Base-by-base conservation (phyloP, 1,139 yeast genomes). In the Yamadazyma sp. region DNA sequence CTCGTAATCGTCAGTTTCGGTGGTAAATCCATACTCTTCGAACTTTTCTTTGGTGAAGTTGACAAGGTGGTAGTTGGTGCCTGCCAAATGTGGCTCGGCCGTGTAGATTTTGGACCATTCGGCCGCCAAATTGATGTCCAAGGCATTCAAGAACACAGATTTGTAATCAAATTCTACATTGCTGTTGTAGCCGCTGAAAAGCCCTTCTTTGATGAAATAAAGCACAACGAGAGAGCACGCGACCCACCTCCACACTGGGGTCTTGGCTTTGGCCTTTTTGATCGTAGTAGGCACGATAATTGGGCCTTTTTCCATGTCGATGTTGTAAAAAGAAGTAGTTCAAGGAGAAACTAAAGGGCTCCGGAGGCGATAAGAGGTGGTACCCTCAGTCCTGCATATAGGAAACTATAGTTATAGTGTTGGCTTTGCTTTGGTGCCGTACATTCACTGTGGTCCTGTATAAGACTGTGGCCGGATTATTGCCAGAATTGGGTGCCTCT, bases 41-140 rank as follows among this genome's bases (percentile, higher is more conserved):
- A 83, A 82, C 55, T 81, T 79, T 5, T 64, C 63, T 31, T 67
- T 64, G 7, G 94, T 84, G 76, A 83, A 87, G 38, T 83, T 69
- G 14, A 80, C 92, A 44, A 84, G 65, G 10, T 67, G 79, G 40
- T 66, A 62, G 53, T 81, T 82, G 29, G 82, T 76, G 8, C 95
- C 95, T 1, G 92, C 88, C 43, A 86, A 65, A 56, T 86, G 95
- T 2, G 85, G 77, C 37, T 73, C 77, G 11, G 71, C 54, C 4
- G 88, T 79, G 53, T 81, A 84, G 25, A 60, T 66, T 42, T 69
- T 51, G 2, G 77, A 65, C 84, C 84, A 79, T 38, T 76, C 63
- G 0, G 69, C 63, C 2, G 83, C 83, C 22, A 61, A 55, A 50
- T 79, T 79, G n/a, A 68, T 60, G 27, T 66, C 61, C 35, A 79